Evolutionary conservation across 2,329 filamentous ascomycete genomes (phyloP), one percentile per base, ranked within the genome.

Genomic region (Corniculantispora saksenae): DNA sequence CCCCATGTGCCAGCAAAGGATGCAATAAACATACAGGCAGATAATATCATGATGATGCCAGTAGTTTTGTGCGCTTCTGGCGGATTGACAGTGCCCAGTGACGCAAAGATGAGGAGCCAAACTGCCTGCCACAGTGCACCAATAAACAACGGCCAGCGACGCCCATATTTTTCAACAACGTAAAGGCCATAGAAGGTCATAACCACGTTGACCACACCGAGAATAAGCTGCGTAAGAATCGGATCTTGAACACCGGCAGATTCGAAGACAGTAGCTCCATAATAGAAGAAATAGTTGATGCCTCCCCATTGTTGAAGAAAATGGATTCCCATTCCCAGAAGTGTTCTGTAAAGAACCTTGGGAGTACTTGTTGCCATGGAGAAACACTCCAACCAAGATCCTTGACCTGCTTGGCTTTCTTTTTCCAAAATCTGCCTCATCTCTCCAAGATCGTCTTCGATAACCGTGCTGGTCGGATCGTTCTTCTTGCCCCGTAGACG

Each of bases 21-120:
- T 57, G 87, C 84, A 64, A 93, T 92, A 77, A 92, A 93, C 80
- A 92, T 85, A 76, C 87, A 91, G 3, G 89, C 87, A 62, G 89
- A 86, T 12, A 90, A 86, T 69, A 93, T 91, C 84, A 92, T 89
- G 66, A 89, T 83, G 7, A 87, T 85, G 13, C 89, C 89, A 15
- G 86, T 82, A 0, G 78, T 74, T 12, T 76, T 74, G 69, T 79
- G 83, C 43, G 74, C 72, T 6, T 76, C 75, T 0, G 81, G 83
- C 54, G 81, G 70, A 50, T 77, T 70, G 10, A 75, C 76, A 38
- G 82, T 81, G 9, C 87, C 84, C 38, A 90, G 80, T 0, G 82
- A 80, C 35, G 86, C 88, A 72, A 90, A 91, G 66, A 92, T 78
- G 43, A 89, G 78, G 60, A 91, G 82, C 81, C 87, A 91, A 3